Percentiles rank a stretch among this genome's conserved stretches.
These are phyloP conservation scores for Boletus speciosus DNA, from an alignment of 768 basidiomycete species.

Conservation along the genomic window DNA sequence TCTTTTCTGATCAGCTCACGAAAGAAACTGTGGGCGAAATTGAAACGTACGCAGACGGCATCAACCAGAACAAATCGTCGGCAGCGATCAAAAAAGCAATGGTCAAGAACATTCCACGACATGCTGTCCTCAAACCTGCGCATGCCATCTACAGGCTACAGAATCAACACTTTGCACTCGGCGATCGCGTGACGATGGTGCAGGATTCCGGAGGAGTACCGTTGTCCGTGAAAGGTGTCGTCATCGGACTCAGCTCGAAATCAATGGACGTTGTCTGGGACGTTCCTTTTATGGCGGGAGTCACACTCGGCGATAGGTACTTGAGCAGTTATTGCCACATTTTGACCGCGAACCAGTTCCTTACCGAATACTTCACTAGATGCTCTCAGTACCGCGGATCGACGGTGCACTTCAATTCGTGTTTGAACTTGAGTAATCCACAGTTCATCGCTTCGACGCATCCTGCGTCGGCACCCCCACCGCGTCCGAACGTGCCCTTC, in stretches of 20 bases:
- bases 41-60: constrained; percentile 68
- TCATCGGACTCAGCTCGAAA: constrained; percentile 82
- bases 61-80: constrained; percentile 57
- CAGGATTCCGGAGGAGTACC: constrained; percentile 93
- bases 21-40: constrained; percentile 85
- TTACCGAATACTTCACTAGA: constrained; percentile 35
- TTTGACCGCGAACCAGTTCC: not conserved
- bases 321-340: not conserved
- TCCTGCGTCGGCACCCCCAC: constrained; percentile 49
- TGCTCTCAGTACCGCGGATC: constrained; percentile 93
- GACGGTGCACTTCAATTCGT: constrained; percentile 80
- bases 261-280: constrained; percentile 97
- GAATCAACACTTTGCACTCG: constrained; percentile 81
- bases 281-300: constrained; percentile 90
- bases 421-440: constrained; percentile 81
- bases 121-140: constrained; percentile 88
- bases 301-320: constrained; percentile 80
- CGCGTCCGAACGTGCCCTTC: constrained; percentile 51
- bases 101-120: constrained; percentile 90
- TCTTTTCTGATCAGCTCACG: constrained; percentile 87
- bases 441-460: constrained; percentile 82
- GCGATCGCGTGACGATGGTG: constrained; percentile 95
- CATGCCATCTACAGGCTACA: constrained; percentile 89
- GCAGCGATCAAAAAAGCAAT: constrained; percentile 82
- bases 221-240: constrained; percentile 87